phyloP scores from a whole-genome alignment of 768 basidiomycete genomes.

The Mycena floridula region DNA sequence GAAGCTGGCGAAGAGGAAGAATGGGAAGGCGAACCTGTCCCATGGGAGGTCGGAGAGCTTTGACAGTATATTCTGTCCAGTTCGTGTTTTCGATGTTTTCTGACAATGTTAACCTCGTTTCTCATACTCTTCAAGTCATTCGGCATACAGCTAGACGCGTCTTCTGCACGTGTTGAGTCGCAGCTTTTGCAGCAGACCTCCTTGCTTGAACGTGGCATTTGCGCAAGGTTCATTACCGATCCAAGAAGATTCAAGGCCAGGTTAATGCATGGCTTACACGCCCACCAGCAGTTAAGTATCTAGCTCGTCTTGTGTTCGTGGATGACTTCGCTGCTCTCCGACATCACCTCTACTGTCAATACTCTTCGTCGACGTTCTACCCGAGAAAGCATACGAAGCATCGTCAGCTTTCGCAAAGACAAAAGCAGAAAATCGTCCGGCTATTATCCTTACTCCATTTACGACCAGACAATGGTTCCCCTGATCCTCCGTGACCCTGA shows the following conservation, averaged over 20 bases:
- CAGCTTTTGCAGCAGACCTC: not conserved
- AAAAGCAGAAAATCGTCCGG: conserved; percentile 19
- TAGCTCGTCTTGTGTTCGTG: conserved; percentile 18
- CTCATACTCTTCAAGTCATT: too few relatives aligned
- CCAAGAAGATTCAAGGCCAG: conserved; percentile 9
- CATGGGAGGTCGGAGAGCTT: conserved; percentile 79
- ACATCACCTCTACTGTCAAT: conserved; percentile 25
- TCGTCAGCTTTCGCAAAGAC: conserved; percentile 15
- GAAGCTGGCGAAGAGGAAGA: conserved; percentile 46
- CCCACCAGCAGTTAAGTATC: conserved; percentile 33
- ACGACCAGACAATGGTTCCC: conserved; percentile 45
- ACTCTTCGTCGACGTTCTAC: conserved; percentile 26
- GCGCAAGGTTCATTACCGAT: not conserved
- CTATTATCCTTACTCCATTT: conserved; percentile 36
- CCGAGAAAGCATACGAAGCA: conserved; percentile 25
- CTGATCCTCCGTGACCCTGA: conserved; percentile 59
- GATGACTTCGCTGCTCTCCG: conserved; percentile 34
- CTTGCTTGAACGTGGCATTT: not conserved
- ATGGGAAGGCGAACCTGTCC: conserved; percentile 80
- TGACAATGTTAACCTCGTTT: too few relatives aligned
- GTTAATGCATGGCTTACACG: conserved; percentile 36
- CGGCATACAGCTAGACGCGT: too few relatives aligned
- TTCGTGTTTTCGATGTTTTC: too few relatives aligned
- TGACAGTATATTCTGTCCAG: too few relatives aligned
- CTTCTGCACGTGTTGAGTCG: too few relatives aligned